Percentiles rank a stretch among this genome's conserved stretches.
Conservation (phyloP, 2,329 filamentous ascomycete genomes). For the Colletotrichum musicola region DNA sequence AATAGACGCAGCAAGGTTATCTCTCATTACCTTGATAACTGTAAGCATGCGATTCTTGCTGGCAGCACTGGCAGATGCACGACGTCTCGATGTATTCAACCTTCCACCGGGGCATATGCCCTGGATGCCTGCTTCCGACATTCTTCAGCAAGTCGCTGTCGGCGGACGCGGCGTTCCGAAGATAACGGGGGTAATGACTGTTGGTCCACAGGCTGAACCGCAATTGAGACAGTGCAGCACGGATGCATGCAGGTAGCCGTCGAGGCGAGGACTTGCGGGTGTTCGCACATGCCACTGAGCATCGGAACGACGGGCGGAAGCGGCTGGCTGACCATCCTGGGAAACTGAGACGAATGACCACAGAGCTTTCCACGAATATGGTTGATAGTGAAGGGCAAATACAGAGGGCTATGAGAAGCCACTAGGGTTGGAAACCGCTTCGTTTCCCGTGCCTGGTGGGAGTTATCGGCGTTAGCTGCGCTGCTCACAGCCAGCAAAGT, state of each 20-base stretch:
- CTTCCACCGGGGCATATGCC: constrained; percentile 51
- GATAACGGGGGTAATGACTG: not conserved
- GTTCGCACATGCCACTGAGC: not conserved
- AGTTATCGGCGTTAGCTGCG: too few species aligned
- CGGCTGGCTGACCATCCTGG: not conserved
- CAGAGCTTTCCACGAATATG: too few species aligned
- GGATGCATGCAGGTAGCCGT: not conserved
- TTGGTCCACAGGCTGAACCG: not conserved
- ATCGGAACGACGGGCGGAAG: not conserved
- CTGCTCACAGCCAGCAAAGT: too few species aligned
- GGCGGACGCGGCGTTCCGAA: constrained; percentile 17
- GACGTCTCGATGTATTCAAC: constrained; percentile 49
- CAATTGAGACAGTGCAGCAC: not conserved
- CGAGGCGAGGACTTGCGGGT: not conserved
- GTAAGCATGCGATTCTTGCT: constrained; percentile 41
- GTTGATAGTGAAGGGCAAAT: too few species aligned
- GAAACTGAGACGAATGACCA: too few species aligned
- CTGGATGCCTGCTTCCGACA: constrained; percentile 49
- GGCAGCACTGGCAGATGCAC: constrained; percentile 47
- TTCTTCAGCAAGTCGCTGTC: constrained; percentile 47
- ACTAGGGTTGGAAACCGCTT: too few species aligned
- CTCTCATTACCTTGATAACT: constrained; percentile 32
- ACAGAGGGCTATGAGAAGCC: too few species aligned
- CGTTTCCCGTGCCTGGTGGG: too few species aligned
- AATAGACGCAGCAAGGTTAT: not conserved